Percentiles rank a stretch among this genome's conserved stretches.
Evolutionary conservation across 2,329 filamentous ascomycete genomes (phyloP).

Genomic region (Fusarium virguliforme): DNA sequence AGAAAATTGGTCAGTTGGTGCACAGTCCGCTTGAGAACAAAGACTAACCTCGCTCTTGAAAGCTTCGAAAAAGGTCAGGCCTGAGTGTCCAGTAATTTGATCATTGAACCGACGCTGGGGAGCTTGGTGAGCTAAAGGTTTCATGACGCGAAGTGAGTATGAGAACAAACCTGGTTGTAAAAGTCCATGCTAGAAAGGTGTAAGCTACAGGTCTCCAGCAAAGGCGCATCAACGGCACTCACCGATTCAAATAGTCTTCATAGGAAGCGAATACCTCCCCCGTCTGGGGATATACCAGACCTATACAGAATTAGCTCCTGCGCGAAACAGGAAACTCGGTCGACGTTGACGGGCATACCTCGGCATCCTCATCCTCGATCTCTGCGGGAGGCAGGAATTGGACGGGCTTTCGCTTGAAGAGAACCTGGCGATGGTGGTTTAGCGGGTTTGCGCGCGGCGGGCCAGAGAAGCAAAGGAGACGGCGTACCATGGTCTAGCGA

Average conservation of each 20-base stretch:
- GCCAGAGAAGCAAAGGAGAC: slow-evolving; percentile 5
- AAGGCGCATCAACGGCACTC: slow-evolving; percentile 56
- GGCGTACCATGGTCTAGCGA: slow-evolving; percentile 46
- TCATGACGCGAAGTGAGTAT: slow-evolving; percentile 20
- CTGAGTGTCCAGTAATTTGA: slow-evolving; percentile 94
- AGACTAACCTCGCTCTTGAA: slow-evolving; percentile 87
- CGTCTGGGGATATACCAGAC: slow-evolving; percentile 93
- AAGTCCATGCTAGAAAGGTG: slow-evolving; percentile 81
- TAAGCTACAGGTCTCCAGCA: slow-evolving; percentile 32
- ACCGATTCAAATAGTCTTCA: slow-evolving; percentile 89
- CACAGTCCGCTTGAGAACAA: not conserved
- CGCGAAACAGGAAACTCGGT: slow-evolving; percentile 23
- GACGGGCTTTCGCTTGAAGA: slow-evolving; percentile 97
- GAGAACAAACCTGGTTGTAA: slow-evolving; percentile 82
- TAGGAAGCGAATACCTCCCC: slow-evolving; percentile 92
- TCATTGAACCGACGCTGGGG: slow-evolving; percentile 89
- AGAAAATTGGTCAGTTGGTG: slow-evolving; percentile 37
- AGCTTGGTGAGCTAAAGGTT: slow-evolving; percentile 41
- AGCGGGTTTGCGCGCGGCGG: slow-evolving; percentile 23
- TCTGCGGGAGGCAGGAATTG: slow-evolving; percentile 81
- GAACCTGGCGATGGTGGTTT: slow-evolving; percentile 73
- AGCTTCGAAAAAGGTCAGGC: slow-evolving; percentile 92
- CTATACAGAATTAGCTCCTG: slow-evolving; percentile 63
- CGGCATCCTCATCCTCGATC: slow-evolving; percentile 84
- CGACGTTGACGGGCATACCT: slow-evolving; percentile 71